Base-by-base conservation (phyloP, 169 alveolate species). In the Amoebophrya sp. region DNA sequence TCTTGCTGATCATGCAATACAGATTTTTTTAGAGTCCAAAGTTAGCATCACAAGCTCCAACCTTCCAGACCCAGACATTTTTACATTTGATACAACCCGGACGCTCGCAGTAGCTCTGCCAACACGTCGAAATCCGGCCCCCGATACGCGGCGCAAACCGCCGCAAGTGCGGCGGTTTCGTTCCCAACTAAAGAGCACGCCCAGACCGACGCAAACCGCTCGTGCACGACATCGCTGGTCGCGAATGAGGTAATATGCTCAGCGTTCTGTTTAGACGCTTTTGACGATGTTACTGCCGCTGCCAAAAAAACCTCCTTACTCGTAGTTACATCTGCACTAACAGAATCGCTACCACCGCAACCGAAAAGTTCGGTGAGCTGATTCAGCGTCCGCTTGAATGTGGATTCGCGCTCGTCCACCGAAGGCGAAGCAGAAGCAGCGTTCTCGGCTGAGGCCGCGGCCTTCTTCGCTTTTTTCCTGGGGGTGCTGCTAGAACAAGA, bases 81-180 rank as follows among this genome's bases (percentile, higher is more conserved):
- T n/a, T n/a, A n/a, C n/a, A n/a, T n/a, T n/a, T n/a, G n/a, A n/a
- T n/a, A n/a, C n/a, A 66, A n/a, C 1, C 83, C 83, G 2, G 83
- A 18, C 2, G 83, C 83, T 25, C 83, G 83, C 83, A 66, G 38
- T n/a, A 66, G 35, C 35, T 2, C 83, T 3, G 35, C 12, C 29
- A 66, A 25, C 83, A 66, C 83, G 32, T 66, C 83, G 35, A 66
- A 66, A 25, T 66, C 83, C 83, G 83, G 83, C 39, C 83, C 83
- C 10, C 83, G 83, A n/a, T 66, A 66, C 7, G 83, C 35, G 35
- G 83, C 83, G 35, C 83, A 66, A 66, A 66, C 83, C 12, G 83
- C 83, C 35, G 83, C 83, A 7, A 66, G 7, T 25, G 83, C 83
- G 7, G 29, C 83, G 32, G 35, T 66, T 25, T 66, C 83, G 83